phyloP scores from a whole-genome alignment of 306 rosid genomes.

The Phaseolus lunatus region DNA sequence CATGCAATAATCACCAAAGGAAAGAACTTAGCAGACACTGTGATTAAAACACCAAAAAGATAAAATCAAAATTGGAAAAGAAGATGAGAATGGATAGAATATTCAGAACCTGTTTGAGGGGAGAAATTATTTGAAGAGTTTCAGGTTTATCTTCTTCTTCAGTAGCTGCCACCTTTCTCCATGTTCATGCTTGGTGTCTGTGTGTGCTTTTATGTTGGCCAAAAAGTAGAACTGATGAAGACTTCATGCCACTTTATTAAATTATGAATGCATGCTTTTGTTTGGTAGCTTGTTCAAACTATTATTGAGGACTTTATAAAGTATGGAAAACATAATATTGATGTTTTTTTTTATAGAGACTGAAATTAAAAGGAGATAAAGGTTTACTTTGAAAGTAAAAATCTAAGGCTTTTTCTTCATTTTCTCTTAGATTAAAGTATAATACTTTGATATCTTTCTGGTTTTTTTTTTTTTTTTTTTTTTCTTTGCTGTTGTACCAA shows the following conservation, averaged over 20 bases:
- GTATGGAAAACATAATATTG: background rate
- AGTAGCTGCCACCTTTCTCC: background rate
- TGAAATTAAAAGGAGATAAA: background rate
- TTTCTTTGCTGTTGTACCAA: background rate
- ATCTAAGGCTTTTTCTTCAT: background rate
- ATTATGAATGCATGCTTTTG: slow-evolving; percentile 5
- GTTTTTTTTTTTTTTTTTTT: background rate
- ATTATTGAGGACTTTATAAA: slow-evolving; percentile 2
- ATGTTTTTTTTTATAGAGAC: background rate
- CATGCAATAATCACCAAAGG: background rate
- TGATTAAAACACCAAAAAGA: too few relatives aligned
- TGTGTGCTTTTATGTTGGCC: background rate
- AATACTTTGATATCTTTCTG: background rate
- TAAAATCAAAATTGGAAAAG: background rate
- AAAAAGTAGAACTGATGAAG: background rate
- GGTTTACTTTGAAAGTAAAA: background rate
- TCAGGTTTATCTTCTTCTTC: slow-evolving; percentile 14
- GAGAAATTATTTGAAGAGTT: background rate
- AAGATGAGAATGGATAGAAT: slow-evolving; percentile 25
- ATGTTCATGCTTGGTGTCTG: background rate
- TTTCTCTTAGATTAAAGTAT: background rate
- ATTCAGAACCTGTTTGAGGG: slow-evolving; percentile 39
- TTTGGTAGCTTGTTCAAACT: background rate
- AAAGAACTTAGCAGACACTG: slow-evolving; percentile 1
- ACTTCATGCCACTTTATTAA: slow-evolving; percentile 12